Percentiles rank a stretch among this genome's conserved stretches.
phyloP scores from a whole-genome alignment of 805 yeast species.

The Hyphopichia homilentoma region DNA sequence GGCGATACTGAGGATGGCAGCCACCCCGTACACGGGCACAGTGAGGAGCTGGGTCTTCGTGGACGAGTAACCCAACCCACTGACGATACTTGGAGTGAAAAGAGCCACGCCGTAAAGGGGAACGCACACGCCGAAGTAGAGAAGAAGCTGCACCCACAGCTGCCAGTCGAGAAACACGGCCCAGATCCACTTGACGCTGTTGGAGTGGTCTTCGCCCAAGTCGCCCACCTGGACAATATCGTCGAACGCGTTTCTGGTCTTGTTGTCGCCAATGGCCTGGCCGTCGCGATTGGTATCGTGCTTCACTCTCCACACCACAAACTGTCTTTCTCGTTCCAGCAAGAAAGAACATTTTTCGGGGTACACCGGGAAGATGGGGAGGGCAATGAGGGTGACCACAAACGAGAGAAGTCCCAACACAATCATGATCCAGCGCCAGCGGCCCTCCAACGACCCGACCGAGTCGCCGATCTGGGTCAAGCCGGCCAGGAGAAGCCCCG shows the following conservation, averaged over 20 bases:
- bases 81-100: constrained; percentile 44
- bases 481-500: constrained; percentile 36
- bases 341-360: not conserved
- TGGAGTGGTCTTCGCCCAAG: not conserved
- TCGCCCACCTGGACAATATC: not conserved
- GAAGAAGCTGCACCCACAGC: constrained; percentile 20
- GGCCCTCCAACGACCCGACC: constrained; percentile 34
- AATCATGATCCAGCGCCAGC: constrained; percentile 31
- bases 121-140: constrained; percentile 24
- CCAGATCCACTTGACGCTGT: constrained; percentile 8
- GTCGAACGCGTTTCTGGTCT: not conserved
- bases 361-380: not conserved
- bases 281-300: not conserved
- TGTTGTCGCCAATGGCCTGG: not conserved
- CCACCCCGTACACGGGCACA: constrained; percentile 39
- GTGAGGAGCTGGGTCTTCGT: constrained; percentile 41
- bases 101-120: constrained; percentile 38
- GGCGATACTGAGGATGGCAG: constrained; percentile 24
- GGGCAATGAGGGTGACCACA: not conserved
- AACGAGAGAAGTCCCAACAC: constrained; percentile 19
- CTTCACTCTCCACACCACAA: not conserved
- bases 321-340: constrained; percentile 1
- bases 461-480: constrained; percentile 37
- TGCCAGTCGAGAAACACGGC: constrained; percentile 25
- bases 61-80: constrained; percentile 39